Evolutionary conservation across 129 eudicot species (phyloP), one percentile per base, ranked within the genome.

Genomic region (Helianthus tuberosus): DNA sequence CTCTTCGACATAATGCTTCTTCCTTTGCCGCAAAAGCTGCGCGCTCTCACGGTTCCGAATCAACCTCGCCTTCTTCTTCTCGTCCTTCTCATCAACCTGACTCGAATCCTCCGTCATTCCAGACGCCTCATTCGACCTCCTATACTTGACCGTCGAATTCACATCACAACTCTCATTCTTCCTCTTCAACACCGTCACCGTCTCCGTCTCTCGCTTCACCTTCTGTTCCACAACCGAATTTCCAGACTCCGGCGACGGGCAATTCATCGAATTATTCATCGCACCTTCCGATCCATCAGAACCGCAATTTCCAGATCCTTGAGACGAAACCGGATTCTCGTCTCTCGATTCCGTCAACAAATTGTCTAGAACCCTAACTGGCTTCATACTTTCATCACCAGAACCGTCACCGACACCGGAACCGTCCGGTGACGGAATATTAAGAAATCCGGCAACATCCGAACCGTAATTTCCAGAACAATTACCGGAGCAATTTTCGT

Each of bases 1-100:
- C 50, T 94, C 99, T 79, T 90, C 99, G 4, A 94, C 91, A 64
- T 94, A 89, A 60, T 91, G 91, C 82, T 94, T 94, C 79, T 94
- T 94, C 80, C 96, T 94, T 71, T 94, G 99, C 61, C 99, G 80
- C 2, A 96, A 91, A 14, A 94, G 87, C 52, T 94, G 99, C 0
- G 99, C 99, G 73, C 97, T 91, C 73, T 94, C 99, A 0, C 99
- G 81, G 77, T 94, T 94, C 71, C 97, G 86, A 32, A 90, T 84
- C 80, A 94, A 66, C 83, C 99, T 91, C 15, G 91, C 91, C 81
- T 81, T 91, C 88, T 80, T 86, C 83, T 87, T 94, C 35, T 94
- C 97, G 0, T 94, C 96, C 12, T 77, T 82, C 36, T 83, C 97
- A 2, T 70, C 74, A 1, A 23, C 49, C 41, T 49, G 59, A 55